Percentiles rank a stretch among this genome's conserved stretches.
These are phyloP conservation scores for Stylosanthes scabra DNA, from an alignment of 331 rosid species.

Conservation along the genomic window DNA sequence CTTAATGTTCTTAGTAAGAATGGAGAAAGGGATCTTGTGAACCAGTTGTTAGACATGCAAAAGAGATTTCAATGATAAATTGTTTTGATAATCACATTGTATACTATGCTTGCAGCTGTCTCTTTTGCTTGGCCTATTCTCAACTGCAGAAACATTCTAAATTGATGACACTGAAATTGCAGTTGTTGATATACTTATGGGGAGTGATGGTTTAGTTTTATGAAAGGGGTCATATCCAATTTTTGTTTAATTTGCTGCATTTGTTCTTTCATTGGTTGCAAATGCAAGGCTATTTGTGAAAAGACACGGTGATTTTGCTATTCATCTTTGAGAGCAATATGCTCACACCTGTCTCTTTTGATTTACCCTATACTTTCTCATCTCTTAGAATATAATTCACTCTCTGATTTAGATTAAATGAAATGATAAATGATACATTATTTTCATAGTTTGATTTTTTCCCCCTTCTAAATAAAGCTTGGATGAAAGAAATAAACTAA, in stretches of 20 bases:
- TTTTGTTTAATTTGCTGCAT: not conserved
- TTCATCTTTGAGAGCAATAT: too few species aligned
- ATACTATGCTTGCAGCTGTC: not conserved
- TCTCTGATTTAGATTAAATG: not conserved
- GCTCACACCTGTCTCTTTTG: too few species aligned
- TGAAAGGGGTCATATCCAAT: slow-evolving; percentile 9
- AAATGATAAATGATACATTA: not conserved
- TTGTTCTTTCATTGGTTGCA: not conserved
- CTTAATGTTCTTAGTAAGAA: slow-evolving; percentile 45
- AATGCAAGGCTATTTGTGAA: too few species aligned
- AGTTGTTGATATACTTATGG: not conserved
- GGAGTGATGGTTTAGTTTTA: not conserved
- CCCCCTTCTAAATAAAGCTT: not conserved
- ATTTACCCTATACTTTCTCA: too few species aligned
- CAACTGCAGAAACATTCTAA: slow-evolving; percentile 9
- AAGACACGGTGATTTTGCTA: too few species aligned
- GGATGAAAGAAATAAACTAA: not conserved
- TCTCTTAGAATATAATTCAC: too few species aligned
- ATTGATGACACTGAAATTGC: slow-evolving; percentile 20
- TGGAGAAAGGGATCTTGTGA: slow-evolving; percentile 51
- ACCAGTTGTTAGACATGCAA: slow-evolving; percentile 31
- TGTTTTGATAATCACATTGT: not conserved
- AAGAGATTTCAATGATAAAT: slow-evolving; percentile 21
- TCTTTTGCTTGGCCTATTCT: too few species aligned
- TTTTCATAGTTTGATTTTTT: not conserved